Conservation (phyloP, 768 basidiomycete genomes). For the Suillus americanus region DNA sequence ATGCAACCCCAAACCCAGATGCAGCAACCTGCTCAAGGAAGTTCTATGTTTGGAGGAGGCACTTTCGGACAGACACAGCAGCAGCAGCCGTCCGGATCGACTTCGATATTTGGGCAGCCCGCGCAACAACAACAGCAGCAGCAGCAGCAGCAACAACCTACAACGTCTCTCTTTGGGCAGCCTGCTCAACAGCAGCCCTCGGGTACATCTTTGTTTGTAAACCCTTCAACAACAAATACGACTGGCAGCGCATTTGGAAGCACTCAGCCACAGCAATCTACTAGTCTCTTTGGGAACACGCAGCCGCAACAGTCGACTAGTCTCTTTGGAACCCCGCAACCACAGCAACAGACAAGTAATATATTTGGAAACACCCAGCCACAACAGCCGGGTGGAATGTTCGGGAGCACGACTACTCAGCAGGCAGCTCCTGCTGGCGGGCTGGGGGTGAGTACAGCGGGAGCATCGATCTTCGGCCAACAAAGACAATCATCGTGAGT, state of each 20-base stretch:
- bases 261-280: constrained; percentile 19
- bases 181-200: constrained; percentile 22
- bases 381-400: constrained; percentile 19
- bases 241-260: constrained; percentile 39
- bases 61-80: constrained; percentile 8
- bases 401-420: constrained; percentile 21
- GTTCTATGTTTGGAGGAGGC: constrained; percentile 18
- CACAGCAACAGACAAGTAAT: constrained; percentile 20
- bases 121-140: constrained; percentile 21
- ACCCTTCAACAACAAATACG: constrained; percentile 2
- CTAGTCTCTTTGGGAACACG: constrained; percentile 23
- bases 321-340: constrained; percentile 23
- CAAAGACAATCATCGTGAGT: constrained; percentile 35
- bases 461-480: constrained; percentile 24
- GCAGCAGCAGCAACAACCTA: constrained; percentile 35
- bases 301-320: constrained; percentile 17
- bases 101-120: constrained; percentile 26
- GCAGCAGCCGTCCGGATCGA: constrained; percentile 29
- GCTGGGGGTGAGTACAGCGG: not conserved
- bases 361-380: constrained; percentile 20
- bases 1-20: constrained; percentile 28
- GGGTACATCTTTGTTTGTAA: constrained; percentile 1
- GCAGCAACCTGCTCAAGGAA: constrained; percentile 23
- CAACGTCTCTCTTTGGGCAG: constrained; percentile 39
- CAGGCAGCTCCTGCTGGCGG: constrained; percentile 9